A percentile compares a stretch with the other conserved stretches of the same genome.
Conservation (phyloP, 306 rosid species). For the Benincasa hispida region DNA sequence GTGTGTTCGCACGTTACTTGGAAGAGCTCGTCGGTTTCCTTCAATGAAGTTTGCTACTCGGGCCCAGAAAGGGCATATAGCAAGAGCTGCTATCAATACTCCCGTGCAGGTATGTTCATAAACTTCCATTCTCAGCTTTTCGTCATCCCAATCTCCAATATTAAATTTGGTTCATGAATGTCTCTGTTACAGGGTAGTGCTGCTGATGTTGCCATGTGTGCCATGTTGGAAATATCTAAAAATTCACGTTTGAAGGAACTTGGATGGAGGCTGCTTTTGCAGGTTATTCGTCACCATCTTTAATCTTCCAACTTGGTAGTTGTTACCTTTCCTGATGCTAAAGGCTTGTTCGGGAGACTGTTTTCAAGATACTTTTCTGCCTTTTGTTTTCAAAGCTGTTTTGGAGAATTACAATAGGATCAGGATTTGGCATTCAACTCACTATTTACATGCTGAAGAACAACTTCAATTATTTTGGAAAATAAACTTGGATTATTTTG, state of each 20-base stretch:
- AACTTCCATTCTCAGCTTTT: conserved; percentile 2
- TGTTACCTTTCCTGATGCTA: not conserved
- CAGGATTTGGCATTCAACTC: not conserved
- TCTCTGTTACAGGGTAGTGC: conserved; percentile 81
- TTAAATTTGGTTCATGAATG: not conserved
- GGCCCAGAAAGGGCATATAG: conserved; percentile 77
- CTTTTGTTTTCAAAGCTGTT: not conserved
- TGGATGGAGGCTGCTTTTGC: conserved; percentile 88
- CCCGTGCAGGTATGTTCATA: conserved; percentile 67
- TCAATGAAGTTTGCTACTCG: conserved; percentile 38
- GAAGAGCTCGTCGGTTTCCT: conserved; percentile 76
- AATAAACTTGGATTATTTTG: too few species aligned
- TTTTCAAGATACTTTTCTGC: not conserved
- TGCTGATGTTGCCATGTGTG: conserved; percentile 99
- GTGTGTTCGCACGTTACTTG: conserved; percentile 67
- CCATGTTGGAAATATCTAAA: conserved; percentile 73
- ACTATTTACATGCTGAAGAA: not conserved
- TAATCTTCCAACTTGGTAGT: not conserved
- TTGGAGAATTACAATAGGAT: not conserved
- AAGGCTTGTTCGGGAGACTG: not conserved
- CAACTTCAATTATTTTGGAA: not conserved
- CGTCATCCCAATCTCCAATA: not conserved
- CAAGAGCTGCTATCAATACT: conserved; percentile 92
- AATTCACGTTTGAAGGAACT: conserved; percentile 57
- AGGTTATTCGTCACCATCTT: conserved; percentile 33